A percentile compares a stretch with the other conserved stretches of the same genome.
phyloP scores from a whole-genome alignment of 225 moss, liverwort and hornwort genomes.

The Straminergon stramineum region DNA sequence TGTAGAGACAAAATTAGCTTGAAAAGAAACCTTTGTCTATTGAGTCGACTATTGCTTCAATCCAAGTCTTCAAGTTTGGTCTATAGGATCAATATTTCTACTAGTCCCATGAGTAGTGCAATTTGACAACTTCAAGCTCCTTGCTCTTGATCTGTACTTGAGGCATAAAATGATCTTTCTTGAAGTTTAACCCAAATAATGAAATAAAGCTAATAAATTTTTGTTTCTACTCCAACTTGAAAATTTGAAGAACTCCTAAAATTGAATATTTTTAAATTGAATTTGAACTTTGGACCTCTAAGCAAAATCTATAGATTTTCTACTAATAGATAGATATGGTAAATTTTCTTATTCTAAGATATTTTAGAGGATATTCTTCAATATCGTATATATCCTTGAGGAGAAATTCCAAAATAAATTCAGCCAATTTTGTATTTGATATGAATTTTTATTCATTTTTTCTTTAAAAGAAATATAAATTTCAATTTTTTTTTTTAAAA shows the following conservation, averaged over 20 bases:
- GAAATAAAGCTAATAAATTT: no score
- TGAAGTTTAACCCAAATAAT: no score
- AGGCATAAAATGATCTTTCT: background rate
- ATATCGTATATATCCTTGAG: rapidly evolving
- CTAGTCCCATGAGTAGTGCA: background rate
- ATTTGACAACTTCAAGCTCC: background rate
- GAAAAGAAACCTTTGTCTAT: background rate
- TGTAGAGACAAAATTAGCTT: background rate
- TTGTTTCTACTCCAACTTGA: no score
- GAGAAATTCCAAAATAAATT: no score
- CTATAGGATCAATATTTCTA: background rate
- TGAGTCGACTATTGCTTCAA: background rate
- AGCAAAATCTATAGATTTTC: no score
- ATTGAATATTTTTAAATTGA: no score
- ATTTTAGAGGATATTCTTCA: no score
- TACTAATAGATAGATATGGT: no score
- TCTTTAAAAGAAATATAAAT: background rate
- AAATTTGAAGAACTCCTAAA: no score
- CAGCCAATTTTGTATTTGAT: no score
- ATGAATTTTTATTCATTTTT: background rate
- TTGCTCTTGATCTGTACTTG: background rate
- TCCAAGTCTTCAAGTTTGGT: background rate
- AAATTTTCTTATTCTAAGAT: no score
- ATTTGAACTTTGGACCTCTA: no score
- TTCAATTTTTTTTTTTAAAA: background rate